Evolutionary conservation across 2,329 filamentous ascomycete species (phyloP).

Genomic region (Fusarium cicatricum): DNA sequence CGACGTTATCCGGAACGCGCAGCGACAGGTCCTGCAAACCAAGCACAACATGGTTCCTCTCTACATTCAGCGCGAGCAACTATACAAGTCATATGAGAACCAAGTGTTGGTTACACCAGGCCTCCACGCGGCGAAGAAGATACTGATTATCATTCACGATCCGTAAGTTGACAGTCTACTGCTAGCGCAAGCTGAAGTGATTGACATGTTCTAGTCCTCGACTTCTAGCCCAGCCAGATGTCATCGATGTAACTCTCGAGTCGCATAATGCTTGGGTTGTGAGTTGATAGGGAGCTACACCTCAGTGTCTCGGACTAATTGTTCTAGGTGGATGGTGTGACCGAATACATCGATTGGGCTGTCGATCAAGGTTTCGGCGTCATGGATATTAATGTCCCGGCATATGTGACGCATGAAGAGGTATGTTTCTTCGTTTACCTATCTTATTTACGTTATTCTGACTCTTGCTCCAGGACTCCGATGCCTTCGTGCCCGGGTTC

Average conservation of each 20-base stretch:
- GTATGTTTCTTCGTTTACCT: conserved; percentile 50
- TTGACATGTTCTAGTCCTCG: conserved; percentile 62
- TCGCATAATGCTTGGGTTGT: conserved; percentile 90
- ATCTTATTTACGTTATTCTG: conserved; percentile 6
- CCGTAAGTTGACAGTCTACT: conserved; percentile 64
- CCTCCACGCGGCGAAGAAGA: conserved; percentile 69
- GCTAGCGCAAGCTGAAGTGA: neutral
- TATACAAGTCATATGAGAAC: conserved; percentile 83
- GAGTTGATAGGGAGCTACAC: conserved; percentile 48
- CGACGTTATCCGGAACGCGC: conserved; percentile 80
- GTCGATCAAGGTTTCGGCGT: conserved; percentile 79
- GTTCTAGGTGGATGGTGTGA: conserved; percentile 78
- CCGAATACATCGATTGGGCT: conserved; percentile 87
- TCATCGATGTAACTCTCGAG: conserved; percentile 76
- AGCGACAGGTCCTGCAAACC: conserved; percentile 74
- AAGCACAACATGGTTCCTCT: conserved; percentile 82
- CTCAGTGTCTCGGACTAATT: conserved; percentile 11
- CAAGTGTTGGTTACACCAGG: conserved; percentile 84
- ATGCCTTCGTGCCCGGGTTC: conserved; percentile 55
- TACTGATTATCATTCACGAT: conserved; percentile 91
- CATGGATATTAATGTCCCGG: conserved; percentile 91
- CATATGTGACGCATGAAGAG: conserved; percentile 72
- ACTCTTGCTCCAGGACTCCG: conserved; percentile 51
- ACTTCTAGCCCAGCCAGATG: conserved; percentile 71
- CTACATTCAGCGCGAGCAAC: conserved; percentile 76